These are phyloP conservation scores for Citrus glauca DNA, from an alignment of 345 rosid species.

Conservation along the genomic window DNA sequence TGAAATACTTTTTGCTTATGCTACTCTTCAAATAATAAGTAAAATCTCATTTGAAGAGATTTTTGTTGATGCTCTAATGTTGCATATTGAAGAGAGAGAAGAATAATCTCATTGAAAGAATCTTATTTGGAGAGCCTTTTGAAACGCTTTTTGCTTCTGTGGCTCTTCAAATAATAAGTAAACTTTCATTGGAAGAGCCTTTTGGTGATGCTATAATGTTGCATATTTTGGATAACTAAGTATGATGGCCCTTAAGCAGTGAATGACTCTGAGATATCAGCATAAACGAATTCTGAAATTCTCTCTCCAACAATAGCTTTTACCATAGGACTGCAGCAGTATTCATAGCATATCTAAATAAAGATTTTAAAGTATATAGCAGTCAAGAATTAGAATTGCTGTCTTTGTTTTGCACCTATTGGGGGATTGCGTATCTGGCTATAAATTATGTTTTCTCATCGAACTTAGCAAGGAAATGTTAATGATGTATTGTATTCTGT, in stretches of 20 bases:
- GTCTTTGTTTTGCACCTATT: neutral
- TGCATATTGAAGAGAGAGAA: too few species aligned
- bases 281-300: slow-evolving; percentile 13
- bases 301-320: neutral
- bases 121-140: too few species aligned
- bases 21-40: too few species aligned
- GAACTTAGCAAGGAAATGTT: neutral
- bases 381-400: neutral
- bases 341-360: neutral
- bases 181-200: too few species aligned
- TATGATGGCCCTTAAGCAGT: neutral
- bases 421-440: neutral
- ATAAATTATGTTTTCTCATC: neutral
- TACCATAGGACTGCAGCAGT: neutral
- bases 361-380: neutral
- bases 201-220: too few species aligned
- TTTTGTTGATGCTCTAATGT: neutral
- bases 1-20: too few species aligned
- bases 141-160: too few species aligned
- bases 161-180: too few species aligned
- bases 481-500: neutral
- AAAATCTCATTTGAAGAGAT: too few species aligned
- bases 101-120: too few species aligned
- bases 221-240: neutral
- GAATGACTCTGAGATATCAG: neutral